Percentiles rank a stretch among this genome's conserved stretches.
phyloP scores from a whole-genome alignment of 257 asterid genomes.

The Nicotiana obtusifolia region DNA sequence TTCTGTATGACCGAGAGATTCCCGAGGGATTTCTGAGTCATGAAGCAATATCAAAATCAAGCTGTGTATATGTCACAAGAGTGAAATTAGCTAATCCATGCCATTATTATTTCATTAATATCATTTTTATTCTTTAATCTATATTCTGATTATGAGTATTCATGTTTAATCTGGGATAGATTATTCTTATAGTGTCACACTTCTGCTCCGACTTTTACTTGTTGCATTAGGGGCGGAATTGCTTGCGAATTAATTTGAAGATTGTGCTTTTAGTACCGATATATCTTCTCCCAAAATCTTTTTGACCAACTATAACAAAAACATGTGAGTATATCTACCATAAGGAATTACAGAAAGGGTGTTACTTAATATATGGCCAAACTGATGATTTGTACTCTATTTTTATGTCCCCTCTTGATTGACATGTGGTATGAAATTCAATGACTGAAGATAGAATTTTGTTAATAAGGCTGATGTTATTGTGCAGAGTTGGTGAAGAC shows the following conservation, averaged over 20 bases:
- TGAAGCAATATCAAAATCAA: neutral
- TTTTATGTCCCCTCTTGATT: slow-evolving; percentile 2
- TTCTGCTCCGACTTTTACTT: neutral
- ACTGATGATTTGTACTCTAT: neutral
- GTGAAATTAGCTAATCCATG: neutral
- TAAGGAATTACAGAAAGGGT: neutral
- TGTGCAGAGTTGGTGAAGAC: neutral
- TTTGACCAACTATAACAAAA: neutral
- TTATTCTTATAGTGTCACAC: neutral
- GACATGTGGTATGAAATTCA: neutral
- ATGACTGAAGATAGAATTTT: neutral
- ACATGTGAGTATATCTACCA: neutral
- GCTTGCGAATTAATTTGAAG: neutral
- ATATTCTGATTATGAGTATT: neutral
- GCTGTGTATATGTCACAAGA: neutral
- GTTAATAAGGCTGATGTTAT: neutral
- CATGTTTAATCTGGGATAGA: neutral
- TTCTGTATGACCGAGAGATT: too few species aligned
- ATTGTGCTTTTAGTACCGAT: neutral
- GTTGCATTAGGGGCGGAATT: neutral
- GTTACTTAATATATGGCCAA: neutral
- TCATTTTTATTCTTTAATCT: neutral
- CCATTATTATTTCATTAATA: neutral
- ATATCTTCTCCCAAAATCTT: neutral
- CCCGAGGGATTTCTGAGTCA: neutral